These are phyloP conservation scores for Rhizopus arrhizus DNA, from an alignment of 371 early-diverging fungal genomes.

Conservation along the genomic window DNA sequence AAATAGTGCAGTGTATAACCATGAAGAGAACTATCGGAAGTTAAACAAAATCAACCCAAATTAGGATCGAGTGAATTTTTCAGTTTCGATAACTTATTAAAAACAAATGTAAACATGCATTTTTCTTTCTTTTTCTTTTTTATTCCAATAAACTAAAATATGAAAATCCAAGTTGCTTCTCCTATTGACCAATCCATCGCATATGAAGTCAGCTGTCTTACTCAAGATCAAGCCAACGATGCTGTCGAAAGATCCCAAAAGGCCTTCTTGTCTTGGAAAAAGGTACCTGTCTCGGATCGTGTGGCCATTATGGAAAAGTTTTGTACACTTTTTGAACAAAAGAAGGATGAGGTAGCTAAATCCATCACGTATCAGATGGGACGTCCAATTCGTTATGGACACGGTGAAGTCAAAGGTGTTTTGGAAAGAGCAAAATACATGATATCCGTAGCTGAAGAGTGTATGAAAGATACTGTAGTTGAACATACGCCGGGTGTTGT, in stretches of 20 bases:
- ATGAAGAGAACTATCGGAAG: too few species aligned
- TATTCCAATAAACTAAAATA: not conserved
- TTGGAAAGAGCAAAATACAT: conserved; percentile 73
- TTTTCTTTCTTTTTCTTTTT: conserved; percentile 3
- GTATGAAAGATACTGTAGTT: conserved; percentile 61
- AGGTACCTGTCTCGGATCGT: conserved; percentile 57
- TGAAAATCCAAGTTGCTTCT: conserved; percentile 41
- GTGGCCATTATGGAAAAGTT: conserved; percentile 58
- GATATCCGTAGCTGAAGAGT: conserved; percentile 70
- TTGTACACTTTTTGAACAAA: conserved; percentile 58
- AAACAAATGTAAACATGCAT: not conserved
- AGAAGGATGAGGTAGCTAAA: conserved; percentile 61
- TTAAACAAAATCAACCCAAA: too few species aligned
- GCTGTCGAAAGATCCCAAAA: conserved; percentile 44
- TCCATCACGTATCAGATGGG: conserved; percentile 78
- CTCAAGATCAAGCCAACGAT: conserved; percentile 46
- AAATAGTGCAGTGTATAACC: too few species aligned
- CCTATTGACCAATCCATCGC: conserved; percentile 39
- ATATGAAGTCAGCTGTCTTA: conserved; percentile 33
- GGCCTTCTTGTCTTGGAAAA: conserved; percentile 60
- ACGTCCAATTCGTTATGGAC: conserved; percentile 72
- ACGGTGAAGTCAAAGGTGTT: conserved; percentile 75
- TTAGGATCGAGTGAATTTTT: too few species aligned
- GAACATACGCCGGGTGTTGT: conserved; percentile 47
- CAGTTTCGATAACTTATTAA: not conserved